These are phyloP conservation scores for Clarireedia paspali DNA, from an alignment of 2,329 filamentous ascomycete species.

Conservation along the genomic window DNA sequence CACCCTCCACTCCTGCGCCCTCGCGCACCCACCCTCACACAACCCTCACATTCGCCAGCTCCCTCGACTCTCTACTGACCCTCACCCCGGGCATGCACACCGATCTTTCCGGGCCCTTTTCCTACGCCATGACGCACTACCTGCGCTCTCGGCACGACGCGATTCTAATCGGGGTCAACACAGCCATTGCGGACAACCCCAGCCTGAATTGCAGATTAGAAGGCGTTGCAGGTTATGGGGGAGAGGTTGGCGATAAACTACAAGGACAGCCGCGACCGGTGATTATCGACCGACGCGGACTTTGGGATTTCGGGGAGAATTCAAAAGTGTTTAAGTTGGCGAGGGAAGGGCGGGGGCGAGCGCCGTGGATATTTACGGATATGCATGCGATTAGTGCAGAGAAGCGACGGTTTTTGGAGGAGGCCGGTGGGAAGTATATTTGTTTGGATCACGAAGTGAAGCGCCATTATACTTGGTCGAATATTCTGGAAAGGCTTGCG, in stretches of 20 bases:
- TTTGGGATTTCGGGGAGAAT: slow-evolving; percentile 11
- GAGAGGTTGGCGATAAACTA: slow-evolving; percentile 34
- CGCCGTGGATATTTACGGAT: slow-evolving; percentile 61
- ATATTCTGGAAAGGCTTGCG: neutral
- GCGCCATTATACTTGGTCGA: neutral
- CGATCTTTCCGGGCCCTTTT: slow-evolving; percentile 69
- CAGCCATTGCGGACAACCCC: slow-evolving; percentile 77
- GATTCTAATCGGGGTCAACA: slow-evolving; percentile 79
- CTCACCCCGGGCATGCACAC: slow-evolving; percentile 63
- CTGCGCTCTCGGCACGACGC: slow-evolving; percentile 76
- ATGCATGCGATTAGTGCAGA: neutral
- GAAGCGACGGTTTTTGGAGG: slow-evolving; percentile 1
- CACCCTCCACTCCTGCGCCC: neutral
- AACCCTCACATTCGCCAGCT: slow-evolving; percentile 85
- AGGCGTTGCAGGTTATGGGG: slow-evolving; percentile 34
- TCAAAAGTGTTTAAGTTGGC: slow-evolving; percentile 59
- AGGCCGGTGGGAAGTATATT: slow-evolving; percentile 13
- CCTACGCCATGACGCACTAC: slow-evolving; percentile 90
- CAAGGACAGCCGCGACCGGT: slow-evolving; percentile 9
- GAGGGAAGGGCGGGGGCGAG: slow-evolving; percentile 56
- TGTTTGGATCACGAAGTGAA: neutral
- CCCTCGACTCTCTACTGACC: slow-evolving; percentile 63
- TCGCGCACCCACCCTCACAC: slow-evolving; percentile 38
- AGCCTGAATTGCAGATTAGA: slow-evolving; percentile 71
- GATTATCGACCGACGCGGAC: slow-evolving; percentile 31